Percentiles rank a stretch among this genome's conserved stretches.
These are phyloP conservation scores for Bacterosira constricta DNA, from an alignment of 108 stramenopile species.

Conservation along the genomic window DNA sequence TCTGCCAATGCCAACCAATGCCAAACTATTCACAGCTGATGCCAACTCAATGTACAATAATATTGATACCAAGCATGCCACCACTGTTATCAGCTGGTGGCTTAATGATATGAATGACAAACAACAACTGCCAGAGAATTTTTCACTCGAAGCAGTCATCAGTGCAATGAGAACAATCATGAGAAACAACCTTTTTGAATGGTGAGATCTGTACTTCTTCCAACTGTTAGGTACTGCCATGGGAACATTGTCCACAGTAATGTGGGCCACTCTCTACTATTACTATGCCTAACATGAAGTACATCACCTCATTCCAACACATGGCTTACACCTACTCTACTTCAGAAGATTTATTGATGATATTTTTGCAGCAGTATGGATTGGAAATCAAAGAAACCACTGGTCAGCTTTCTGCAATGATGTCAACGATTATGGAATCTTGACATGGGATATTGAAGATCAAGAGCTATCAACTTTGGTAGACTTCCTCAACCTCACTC, in stretches of 20 bases:
- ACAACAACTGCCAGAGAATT: not conserved
- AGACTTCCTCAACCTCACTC: too few species aligned
- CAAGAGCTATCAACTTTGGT: too few species aligned
- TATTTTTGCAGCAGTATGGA: constrained; percentile 22
- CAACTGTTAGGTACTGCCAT: too few species aligned
- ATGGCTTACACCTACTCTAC: constrained; percentile 9
- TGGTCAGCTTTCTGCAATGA: constrained; percentile 10
- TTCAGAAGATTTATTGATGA: constrained; percentile 29
- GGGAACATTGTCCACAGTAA: too few species aligned
- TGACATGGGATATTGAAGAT: constrained; percentile 18
- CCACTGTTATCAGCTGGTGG: not conserved
- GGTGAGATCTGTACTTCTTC: constrained; percentile 5
- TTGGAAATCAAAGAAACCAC: not conserved
- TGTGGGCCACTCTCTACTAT: constrained; percentile 9
- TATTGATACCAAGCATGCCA: too few species aligned
- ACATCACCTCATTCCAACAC: constrained; percentile 7
- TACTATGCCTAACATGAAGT: constrained; percentile 25
- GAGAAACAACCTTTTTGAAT: constrained; percentile 30
- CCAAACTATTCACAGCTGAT: not conserved
- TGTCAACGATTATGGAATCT: constrained; percentile 14
- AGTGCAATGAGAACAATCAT: constrained; percentile 21
- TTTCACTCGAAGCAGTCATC: constrained; percentile 16
- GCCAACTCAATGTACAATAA: too few species aligned
- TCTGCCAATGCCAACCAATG: not conserved
- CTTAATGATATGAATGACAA: not conserved